Conservation (phyloP, 768 basidiomycete species). For the Cubamyces lactineus region DNA sequence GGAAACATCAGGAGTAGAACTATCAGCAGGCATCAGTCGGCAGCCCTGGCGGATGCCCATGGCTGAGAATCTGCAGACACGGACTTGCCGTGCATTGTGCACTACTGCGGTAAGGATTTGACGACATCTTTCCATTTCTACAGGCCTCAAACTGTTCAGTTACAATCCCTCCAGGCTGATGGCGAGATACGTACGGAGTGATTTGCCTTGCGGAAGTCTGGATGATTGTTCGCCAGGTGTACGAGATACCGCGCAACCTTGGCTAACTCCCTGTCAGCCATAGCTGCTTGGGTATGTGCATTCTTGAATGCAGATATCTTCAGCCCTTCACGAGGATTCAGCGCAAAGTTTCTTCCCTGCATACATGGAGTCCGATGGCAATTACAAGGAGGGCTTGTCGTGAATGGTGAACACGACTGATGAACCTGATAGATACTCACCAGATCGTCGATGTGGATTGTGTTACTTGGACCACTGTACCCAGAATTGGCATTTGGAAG, state of each 20-base stretch:
- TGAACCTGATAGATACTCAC: conserved; percentile 39
- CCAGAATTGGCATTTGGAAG: background rate
- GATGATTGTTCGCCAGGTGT: conserved; percentile 55
- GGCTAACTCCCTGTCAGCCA: conserved; percentile 69
- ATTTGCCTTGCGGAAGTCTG: conserved; percentile 63
- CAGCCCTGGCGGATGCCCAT: no score
- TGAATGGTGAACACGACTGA: background rate
- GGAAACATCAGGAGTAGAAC: no score
- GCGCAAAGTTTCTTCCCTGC: conserved; percentile 82
- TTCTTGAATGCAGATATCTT: conserved; percentile 84
- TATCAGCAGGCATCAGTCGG: no score
- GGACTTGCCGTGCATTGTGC: no score
- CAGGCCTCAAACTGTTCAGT: background rate
- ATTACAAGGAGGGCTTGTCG: background rate
- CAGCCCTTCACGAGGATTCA: conserved; percentile 83
- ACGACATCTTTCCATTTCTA: conserved; percentile 58
- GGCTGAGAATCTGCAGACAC: no score
- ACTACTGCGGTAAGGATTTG: conserved; percentile 39
- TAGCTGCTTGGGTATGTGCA: conserved; percentile 65
- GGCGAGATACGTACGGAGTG: conserved; percentile 57
- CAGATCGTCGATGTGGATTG: conserved; percentile 88
- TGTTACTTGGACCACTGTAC: conserved; percentile 64
- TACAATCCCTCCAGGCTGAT: background rate
- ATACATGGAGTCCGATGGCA: background rate
- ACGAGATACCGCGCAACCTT: conserved; percentile 68